These are phyloP conservation scores for Forsythia suspensa DNA, from an alignment of 257 asterid species.

Conservation along the genomic window DNA sequence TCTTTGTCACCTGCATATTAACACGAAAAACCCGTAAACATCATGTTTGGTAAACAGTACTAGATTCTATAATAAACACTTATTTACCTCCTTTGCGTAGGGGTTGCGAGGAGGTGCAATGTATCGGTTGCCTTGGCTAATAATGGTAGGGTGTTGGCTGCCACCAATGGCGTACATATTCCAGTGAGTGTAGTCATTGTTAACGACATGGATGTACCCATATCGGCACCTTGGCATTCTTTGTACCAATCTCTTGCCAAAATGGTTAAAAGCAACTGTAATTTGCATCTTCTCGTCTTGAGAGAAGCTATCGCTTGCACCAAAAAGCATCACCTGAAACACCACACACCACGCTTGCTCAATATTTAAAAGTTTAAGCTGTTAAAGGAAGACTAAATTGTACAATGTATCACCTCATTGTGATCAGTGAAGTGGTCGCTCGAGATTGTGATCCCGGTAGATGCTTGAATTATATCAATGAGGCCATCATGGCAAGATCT, in stretches of 20 bases:
- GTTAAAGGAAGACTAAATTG: neutral
- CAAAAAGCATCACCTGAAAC: conserved; percentile 60
- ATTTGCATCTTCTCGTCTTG: conserved; percentile 66
- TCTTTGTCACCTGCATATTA: conserved; percentile 66
- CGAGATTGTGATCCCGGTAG: conserved; percentile 76
- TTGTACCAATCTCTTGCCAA: conserved; percentile 80
- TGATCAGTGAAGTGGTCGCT: conserved; percentile 85
- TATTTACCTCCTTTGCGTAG: conserved; percentile 58
- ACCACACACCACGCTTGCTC: neutral
- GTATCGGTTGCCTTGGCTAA: conserved; percentile 90
- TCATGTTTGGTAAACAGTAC: neutral
- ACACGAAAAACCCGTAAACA: neutral
- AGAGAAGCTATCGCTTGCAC: conserved; percentile 57
- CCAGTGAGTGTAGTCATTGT: conserved; percentile 96
- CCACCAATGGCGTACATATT: conserved; percentile 95
- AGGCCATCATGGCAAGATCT: conserved; percentile 56
- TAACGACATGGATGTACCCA: conserved; percentile 81
- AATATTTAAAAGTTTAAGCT: neutral
- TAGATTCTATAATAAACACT: too few relatives aligned
- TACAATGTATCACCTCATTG: conserved; percentile 46
- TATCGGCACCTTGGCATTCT: conserved; percentile 87
- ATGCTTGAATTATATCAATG: conserved; percentile 61
- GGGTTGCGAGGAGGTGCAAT: conserved; percentile 58
- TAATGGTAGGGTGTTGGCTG: conserved; percentile 66
- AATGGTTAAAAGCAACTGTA: conserved; percentile 84